Percentiles rank a stretch among this genome's conserved stretches.
Evolutionary conservation across 208 protist genomes (phyloP).

Genomic region (Crithidia brevicula): DNA sequence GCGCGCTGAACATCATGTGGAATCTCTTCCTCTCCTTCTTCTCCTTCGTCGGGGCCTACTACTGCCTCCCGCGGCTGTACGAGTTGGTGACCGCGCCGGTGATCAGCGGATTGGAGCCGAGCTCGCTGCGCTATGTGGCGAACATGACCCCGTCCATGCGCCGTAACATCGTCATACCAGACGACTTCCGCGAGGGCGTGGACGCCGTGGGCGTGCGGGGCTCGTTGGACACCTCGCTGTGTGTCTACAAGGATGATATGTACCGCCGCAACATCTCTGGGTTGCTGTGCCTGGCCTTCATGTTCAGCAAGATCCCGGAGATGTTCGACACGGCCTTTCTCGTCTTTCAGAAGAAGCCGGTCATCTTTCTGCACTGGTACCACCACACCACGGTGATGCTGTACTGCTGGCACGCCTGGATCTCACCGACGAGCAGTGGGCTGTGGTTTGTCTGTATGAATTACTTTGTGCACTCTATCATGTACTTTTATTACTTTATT

Average conservation of each 20-base stretch:
- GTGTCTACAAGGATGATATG: constrained; percentile 45
- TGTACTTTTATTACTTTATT: constrained; percentile 96
- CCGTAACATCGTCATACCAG: constrained; percentile 35
- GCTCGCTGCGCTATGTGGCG: constrained; percentile 26
- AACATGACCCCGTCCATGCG: constrained; percentile 32
- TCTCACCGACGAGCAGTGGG: constrained; percentile 46
- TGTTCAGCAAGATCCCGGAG: constrained; percentile 88
- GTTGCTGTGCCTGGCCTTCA: constrained; percentile 72
- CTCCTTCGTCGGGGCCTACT: constrained; percentile 66
- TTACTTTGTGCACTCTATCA: constrained; percentile 94
- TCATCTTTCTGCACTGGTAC: constrained; percentile 93
- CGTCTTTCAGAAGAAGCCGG: constrained; percentile 80
- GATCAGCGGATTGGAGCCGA: constrained; percentile 39
- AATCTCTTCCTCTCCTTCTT: constrained; percentile 84
- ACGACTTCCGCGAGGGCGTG: constrained; percentile 31
- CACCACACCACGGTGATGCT: constrained; percentile 93
- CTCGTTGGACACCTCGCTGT: constrained; percentile 53
- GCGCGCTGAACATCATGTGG: constrained; percentile 72
- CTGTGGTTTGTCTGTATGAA: constrained; percentile 93
- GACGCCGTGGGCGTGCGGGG: constrained; percentile 37
- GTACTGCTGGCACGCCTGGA: constrained; percentile 92
- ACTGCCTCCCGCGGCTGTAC: constrained; percentile 55
- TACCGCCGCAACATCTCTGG: constrained; percentile 47
- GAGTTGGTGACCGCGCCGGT: constrained; percentile 37
- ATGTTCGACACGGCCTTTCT: constrained; percentile 91